Conservation (phyloP, 164 flowering plant genomes). For the Echeveria elegans region DNA sequence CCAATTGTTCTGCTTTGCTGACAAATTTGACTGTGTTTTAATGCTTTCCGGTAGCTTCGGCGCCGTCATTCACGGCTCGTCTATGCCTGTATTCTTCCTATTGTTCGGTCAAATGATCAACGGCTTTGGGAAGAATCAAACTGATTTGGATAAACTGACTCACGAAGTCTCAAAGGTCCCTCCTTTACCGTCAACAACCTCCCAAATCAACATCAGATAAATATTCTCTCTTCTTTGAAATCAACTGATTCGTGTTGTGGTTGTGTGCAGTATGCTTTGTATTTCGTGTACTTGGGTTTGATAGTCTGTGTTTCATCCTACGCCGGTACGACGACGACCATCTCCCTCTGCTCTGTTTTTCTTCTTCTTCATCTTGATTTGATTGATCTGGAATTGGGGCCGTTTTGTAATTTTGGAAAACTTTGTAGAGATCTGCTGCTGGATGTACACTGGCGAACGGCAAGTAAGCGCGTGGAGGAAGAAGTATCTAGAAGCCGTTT, state of each 20-base stretch:
- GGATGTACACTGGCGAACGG: slow-evolving; percentile 99
- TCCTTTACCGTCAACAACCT: background rate
- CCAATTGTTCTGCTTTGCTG: slow-evolving; percentile 22
- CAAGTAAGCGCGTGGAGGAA: slow-evolving; percentile 74
- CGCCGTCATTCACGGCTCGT: slow-evolving; percentile 86
- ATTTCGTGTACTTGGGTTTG: slow-evolving; percentile 85
- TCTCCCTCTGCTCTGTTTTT: background rate
- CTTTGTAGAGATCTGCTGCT: slow-evolving; percentile 73
- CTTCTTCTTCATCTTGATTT: background rate
- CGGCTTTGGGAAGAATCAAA: slow-evolving; percentile 86
- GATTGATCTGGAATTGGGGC: background rate
- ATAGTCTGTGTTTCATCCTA: slow-evolving; percentile 84
- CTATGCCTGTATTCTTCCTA: slow-evolving; percentile 94
- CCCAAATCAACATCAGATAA: too few relatives aligned
- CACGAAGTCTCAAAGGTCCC: slow-evolving; percentile 79
- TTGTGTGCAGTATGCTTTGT: slow-evolving; percentile 78
- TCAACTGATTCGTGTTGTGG: slow-evolving; percentile 13
- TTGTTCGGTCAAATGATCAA: slow-evolving; percentile 91
- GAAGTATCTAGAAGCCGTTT: slow-evolving; percentile 83
- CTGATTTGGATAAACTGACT: slow-evolving; percentile 62
- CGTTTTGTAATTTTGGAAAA: background rate
- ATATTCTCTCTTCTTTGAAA: too few relatives aligned
- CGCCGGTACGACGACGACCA: slow-evolving; percentile 68
- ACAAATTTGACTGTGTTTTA: slow-evolving; percentile 57
- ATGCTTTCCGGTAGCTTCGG: slow-evolving; percentile 82